phyloP scores from a whole-genome alignment of 2,329 filamentous ascomycete species.

The Colletotrichum magnum region DNA sequence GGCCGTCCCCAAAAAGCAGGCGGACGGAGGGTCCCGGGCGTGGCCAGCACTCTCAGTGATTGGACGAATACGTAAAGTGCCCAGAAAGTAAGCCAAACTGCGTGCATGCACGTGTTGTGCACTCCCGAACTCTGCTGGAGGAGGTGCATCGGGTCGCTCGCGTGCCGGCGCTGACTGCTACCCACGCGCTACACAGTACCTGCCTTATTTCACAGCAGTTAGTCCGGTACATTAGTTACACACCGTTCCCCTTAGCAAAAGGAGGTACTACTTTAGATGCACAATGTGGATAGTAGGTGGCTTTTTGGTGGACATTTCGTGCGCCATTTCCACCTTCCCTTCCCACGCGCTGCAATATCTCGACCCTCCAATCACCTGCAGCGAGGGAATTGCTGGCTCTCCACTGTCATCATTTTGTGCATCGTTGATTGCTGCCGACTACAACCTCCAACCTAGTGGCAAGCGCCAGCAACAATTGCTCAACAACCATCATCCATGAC shows the following conservation, averaged over 20 bases:
- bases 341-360: neutral
- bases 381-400: slow-evolving; percentile 14
- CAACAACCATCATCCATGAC: too few relatives aligned
- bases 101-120: slow-evolving; percentile 2
- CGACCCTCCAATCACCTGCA: slow-evolving; percentile 2
- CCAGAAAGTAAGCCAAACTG: slow-evolving; percentile 24
- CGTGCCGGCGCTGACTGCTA: too few relatives aligned
- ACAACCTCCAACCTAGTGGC: too few relatives aligned
- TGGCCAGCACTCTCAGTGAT: slow-evolving; percentile 1
- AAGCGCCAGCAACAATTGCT: too few relatives aligned
- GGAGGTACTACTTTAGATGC: neutral
- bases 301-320: slow-evolving; percentile 18
- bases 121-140: slow-evolving; percentile 2
- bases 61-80: neutral
- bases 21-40: slow-evolving; percentile 4
- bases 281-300: neutral
- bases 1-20: neutral
- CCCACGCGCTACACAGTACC: too few relatives aligned
- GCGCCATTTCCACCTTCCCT: slow-evolving; percentile 13
- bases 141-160: neutral
- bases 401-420: slow-evolving; percentile 4
- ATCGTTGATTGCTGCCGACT: too few relatives aligned
- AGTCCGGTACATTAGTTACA: too few relatives aligned
- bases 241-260: too few relatives aligned
- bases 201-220: too few relatives aligned